Conservation (phyloP, 163 green algal genomes). For the Volvox carteri region DNA sequence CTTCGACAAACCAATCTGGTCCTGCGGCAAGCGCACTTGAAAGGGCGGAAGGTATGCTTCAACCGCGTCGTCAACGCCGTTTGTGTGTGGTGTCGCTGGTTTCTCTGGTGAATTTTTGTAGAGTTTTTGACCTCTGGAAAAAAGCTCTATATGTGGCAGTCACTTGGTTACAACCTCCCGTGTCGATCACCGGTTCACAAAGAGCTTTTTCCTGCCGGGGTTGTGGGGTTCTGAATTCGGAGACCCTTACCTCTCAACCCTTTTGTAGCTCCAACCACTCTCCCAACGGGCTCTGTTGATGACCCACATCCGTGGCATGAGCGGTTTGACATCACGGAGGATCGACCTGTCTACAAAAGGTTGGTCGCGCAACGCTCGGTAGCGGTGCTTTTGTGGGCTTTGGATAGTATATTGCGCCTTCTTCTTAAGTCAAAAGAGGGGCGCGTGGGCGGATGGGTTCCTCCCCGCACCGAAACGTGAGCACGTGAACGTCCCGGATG, state of each 20-base stretch:
- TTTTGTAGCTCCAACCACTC: background rate
- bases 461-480: too few species aligned
- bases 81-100: background rate
- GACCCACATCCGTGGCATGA: slow-evolving; percentile 44
- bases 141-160: background rate
- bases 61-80: background rate
- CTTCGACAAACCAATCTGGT: background rate
- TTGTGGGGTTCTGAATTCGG: background rate
- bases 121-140: background rate
- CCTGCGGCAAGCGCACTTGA: background rate
- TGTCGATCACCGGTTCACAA: too few species aligned
- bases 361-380: background rate
- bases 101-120: background rate
- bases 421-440: too few species aligned
- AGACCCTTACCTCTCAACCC: background rate
- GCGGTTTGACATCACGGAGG: slow-evolving; percentile 39
- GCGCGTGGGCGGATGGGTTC: too few species aligned
- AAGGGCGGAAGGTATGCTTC: background rate
- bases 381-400: too few species aligned
- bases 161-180: background rate
- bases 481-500: too few species aligned
- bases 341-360: background rate
- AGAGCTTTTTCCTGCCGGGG: background rate
- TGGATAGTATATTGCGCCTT: too few species aligned
- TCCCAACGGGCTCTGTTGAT: background rate